A percentile compares a stretch with the other conserved stretches of the same genome.
phyloP scores from a whole-genome alignment of 1,284 basidiomycete species.

The Leccinum pseudoinsigne region DNA sequence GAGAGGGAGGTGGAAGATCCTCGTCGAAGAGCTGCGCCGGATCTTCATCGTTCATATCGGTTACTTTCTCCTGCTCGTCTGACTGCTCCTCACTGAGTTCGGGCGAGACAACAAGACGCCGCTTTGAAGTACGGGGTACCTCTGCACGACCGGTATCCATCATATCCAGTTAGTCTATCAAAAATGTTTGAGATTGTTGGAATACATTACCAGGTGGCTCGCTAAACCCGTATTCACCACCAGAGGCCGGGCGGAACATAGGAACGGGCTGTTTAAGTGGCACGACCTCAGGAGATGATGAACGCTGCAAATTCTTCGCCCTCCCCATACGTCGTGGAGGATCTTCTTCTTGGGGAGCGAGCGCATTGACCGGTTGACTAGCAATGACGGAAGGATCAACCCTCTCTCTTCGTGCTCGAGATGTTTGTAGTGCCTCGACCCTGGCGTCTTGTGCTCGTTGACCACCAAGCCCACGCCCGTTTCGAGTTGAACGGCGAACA shows the following conservation, averaged over 20 bases:
- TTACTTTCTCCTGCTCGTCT: too few relatives aligned
- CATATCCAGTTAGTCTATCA: too few relatives aligned
- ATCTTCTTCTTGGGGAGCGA: background rate
- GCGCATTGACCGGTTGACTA: too few relatives aligned
- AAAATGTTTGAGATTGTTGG: too few relatives aligned
- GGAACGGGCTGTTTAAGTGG: background rate
- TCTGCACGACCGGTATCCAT: too few relatives aligned
- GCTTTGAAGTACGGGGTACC: too few relatives aligned
- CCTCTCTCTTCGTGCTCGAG: background rate
- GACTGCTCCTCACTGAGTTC: too few relatives aligned
- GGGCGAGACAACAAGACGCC: too few relatives aligned
- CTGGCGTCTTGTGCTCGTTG: background rate
- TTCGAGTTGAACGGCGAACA: background rate
- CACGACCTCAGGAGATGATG: background rate
- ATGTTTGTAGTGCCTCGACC: background rate
- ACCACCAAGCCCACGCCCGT: background rate
- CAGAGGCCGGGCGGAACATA: background rate
- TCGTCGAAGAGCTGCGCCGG: too few relatives aligned
- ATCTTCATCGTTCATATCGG: too few relatives aligned
- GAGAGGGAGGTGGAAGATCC: too few relatives aligned
- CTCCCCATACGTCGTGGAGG: background rate
- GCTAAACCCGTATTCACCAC: background rate
- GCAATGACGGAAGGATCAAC: too few relatives aligned
- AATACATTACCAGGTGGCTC: background rate
- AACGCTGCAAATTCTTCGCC: background rate